phyloP scores from a whole-genome alignment of 257 asterid genomes.

The Scutellaria barbata region DNA sequence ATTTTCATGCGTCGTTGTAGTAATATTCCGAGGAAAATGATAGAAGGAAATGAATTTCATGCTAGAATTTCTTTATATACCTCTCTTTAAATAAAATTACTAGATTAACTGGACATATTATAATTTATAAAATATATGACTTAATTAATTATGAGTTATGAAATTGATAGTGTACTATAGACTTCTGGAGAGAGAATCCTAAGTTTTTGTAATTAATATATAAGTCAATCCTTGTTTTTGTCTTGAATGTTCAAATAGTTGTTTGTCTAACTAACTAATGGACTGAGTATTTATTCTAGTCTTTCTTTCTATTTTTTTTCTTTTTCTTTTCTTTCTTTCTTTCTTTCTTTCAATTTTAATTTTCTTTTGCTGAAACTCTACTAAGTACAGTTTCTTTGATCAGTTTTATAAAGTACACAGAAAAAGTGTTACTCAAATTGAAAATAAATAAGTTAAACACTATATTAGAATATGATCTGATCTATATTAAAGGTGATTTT shows the following conservation, averaged over 20 bases:
- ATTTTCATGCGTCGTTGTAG: slow-evolving; percentile 5
- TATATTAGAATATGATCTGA: not conserved
- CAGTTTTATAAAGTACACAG: not conserved
- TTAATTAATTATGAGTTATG: not conserved
- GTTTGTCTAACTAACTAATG: not conserved
- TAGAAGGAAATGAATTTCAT: not conserved
- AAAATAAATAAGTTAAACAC: too few relatives aligned
- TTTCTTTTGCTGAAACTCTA: not conserved
- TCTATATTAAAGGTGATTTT: slow-evolving; percentile 1
- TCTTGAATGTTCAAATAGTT: not conserved
- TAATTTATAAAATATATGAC: not conserved
- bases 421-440: not conserved
- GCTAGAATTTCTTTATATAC: not conserved
- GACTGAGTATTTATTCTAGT: not conserved
- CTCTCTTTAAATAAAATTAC: not conserved
- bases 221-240: not conserved
- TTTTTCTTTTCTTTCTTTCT: too few relatives aligned
- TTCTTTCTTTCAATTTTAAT: too few relatives aligned
- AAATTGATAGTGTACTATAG: not conserved
- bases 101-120: not conserved
- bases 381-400: not conserved
- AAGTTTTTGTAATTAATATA: slow-evolving; percentile 7
- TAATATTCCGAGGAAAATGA: not conserved
- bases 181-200: not conserved
- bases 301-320: not conserved